phyloP scores from a whole-genome alignment of 2,329 filamentous ascomycete genomes.

The Claviceps pusilla region DNA sequence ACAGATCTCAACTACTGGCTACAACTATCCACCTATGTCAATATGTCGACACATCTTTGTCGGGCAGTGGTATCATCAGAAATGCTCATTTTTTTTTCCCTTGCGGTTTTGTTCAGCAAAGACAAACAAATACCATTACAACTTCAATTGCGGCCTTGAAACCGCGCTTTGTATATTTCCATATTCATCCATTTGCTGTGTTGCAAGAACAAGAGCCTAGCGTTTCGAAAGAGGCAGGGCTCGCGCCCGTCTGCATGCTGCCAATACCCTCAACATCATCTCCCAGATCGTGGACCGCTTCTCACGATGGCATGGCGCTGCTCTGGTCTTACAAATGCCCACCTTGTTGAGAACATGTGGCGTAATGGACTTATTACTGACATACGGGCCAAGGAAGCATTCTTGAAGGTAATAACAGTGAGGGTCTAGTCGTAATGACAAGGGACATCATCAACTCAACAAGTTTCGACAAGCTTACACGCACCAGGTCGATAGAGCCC shows the following conservation, averaged over 20 bases:
- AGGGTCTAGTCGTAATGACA: neutral
- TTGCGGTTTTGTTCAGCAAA: too few species aligned
- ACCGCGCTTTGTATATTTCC: neutral
- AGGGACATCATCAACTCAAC: too few species aligned
- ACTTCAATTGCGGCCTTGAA: neutral
- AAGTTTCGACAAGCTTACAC: neutral
- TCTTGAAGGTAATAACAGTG: constrained; percentile 29
- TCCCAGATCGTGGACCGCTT: neutral
- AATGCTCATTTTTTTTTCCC: too few species aligned
- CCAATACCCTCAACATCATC: neutral
- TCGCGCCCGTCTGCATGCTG: neutral
- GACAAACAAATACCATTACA: neutral
- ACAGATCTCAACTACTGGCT: neutral
- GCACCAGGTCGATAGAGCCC: constrained; percentile 64
- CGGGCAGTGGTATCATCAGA: neutral
- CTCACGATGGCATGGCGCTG: constrained; percentile 76
- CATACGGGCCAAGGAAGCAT: constrained; percentile 59
- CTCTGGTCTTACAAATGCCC: constrained; percentile 57
- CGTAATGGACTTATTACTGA: constrained; percentile 58
- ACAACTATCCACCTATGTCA: neutral
- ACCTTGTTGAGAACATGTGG: constrained; percentile 65
- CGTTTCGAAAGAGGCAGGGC: neutral
- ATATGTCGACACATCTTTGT: neutral
- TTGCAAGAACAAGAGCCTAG: neutral
- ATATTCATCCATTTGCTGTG: neutral